Evolutionary conservation across 768 basidiomycete genomes (phyloP).

Genomic region (Trametes cubensis): DNA sequence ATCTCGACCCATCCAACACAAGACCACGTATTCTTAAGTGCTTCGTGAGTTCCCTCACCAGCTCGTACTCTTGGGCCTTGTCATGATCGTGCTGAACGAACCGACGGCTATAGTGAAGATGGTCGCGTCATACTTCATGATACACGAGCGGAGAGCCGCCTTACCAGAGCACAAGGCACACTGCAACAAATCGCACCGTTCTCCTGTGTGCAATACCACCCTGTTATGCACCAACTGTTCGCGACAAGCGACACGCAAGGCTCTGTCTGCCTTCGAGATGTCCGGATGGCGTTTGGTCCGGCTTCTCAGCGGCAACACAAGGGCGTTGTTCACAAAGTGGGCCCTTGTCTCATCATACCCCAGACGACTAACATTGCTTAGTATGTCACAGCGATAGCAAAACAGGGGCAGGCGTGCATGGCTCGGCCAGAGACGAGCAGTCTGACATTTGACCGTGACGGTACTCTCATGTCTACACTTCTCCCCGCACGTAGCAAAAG

Average conservation of each 20-base stretch:
- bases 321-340: conserved; percentile 60
- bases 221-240: conserved; percentile 68
- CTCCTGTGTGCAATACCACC: conserved; percentile 69
- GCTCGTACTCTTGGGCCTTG: not conserved
- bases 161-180: conserved; percentile 48
- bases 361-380: conserved; percentile 26
- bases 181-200: conserved; percentile 59
- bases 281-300: conserved; percentile 73
- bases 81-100: not conserved
- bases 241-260: conserved; percentile 64
- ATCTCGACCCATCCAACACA: conserved; percentile 67
- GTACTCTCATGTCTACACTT: conserved; percentile 38
- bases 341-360: conserved; percentile 17
- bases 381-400: conserved; percentile 53
- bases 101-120: conserved; percentile 52
- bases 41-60: conserved; percentile 50
- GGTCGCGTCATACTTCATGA: conserved; percentile 69
- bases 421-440: conserved; percentile 72
- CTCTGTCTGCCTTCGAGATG: conserved; percentile 66
- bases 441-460: conserved; percentile 67
- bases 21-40: conserved; percentile 71
- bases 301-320: conserved; percentile 43
- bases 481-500: conserved; percentile 1
- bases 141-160: conserved; percentile 42
- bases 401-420: conserved; percentile 37